phyloP scores from a whole-genome alignment of 2,329 filamentous ascomycete species.

The Dryadomyces quercivorus region DNA sequence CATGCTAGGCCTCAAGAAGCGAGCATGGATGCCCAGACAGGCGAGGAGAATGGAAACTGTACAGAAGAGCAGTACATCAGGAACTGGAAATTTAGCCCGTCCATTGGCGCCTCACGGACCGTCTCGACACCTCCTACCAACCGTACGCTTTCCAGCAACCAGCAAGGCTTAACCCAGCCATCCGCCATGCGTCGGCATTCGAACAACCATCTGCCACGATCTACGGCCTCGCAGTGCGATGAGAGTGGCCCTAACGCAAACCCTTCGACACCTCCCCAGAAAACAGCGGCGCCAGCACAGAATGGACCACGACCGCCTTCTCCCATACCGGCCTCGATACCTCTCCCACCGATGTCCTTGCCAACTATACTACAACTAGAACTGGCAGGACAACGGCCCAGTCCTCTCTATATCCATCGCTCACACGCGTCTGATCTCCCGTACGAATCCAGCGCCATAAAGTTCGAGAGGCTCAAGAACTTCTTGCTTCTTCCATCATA shows the following conservation, averaged over 20 bases:
- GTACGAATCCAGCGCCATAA: constrained; percentile 86
- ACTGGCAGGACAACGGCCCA: constrained; percentile 48
- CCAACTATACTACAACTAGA: constrained; percentile 54
- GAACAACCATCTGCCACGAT: not conserved
- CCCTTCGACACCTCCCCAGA: not conserved
- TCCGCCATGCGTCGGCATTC: not conserved
- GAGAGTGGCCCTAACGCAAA: not conserved
- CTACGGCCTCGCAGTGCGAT: not conserved
- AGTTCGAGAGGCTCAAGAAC: constrained; percentile 83
- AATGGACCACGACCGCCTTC: constrained; percentile 23
- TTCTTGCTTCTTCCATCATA: constrained; percentile 72
- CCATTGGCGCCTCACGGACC: constrained; percentile 19
- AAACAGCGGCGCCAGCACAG: not conserved
- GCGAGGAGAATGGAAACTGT: not conserved
- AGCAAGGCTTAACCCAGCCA: not conserved
- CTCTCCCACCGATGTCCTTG: constrained; percentile 54
- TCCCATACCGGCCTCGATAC: constrained; percentile 42
- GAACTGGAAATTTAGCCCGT: too few species aligned
- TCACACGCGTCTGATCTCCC: constrained; percentile 47
- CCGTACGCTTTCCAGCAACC: too few species aligned
- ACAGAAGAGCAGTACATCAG: not conserved
- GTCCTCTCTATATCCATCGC: constrained; percentile 53
- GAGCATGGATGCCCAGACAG: not conserved
- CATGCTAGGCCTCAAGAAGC: too few species aligned
- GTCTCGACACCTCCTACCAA: constrained; percentile 41